A percentile compares a stretch with the other conserved stretches of the same genome.
These are phyloP conservation scores for Pythium rhizo-oryzae DNA, from an alignment of 352 stramenopile species.

Conservation along the genomic window DNA sequence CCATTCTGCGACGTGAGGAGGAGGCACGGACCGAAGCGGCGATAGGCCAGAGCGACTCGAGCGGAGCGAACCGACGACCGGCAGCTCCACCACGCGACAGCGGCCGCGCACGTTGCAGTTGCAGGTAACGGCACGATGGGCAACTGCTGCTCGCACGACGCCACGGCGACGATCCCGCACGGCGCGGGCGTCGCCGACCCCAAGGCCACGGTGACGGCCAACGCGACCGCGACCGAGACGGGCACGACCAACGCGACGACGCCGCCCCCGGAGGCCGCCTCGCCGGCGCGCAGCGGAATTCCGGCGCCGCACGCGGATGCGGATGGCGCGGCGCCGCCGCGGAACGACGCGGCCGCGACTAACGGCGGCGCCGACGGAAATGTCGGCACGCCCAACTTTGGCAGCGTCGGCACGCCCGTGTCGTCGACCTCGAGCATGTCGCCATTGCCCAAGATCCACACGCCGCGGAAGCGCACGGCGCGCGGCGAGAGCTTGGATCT, in stretches of 20 bases:
- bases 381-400: conserved; percentile 1
- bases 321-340: not conserved
- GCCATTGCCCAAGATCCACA: conserved; percentile 24
- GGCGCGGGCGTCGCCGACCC: not conserved
- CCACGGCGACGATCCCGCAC: conserved; percentile 35
- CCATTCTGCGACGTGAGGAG: no score
- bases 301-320: not conserved
- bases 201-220: conserved; percentile 3
- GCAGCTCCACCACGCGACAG: no score
- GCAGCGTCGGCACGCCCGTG: conserved; percentile 23
- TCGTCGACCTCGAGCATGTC: conserved; percentile 23
- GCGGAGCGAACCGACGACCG: no score
- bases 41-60: not conserved
- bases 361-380: conserved; percentile 10
- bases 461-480: conserved; percentile 29
- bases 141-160: conserved; percentile 84
- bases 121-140: conserved; percentile 50
- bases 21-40: not conserved
- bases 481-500: conserved; percentile 37
- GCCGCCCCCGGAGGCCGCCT: conserved; percentile 6
- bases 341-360: not conserved
- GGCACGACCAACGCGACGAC: not conserved
- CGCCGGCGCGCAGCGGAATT: no score
- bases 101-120: no score
- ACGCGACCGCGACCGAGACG: not conserved